These are phyloP conservation scores for Tuctoria greenei DNA, from an alignment of 176 grass and related monocot genomes.

Conservation along the genomic window DNA sequence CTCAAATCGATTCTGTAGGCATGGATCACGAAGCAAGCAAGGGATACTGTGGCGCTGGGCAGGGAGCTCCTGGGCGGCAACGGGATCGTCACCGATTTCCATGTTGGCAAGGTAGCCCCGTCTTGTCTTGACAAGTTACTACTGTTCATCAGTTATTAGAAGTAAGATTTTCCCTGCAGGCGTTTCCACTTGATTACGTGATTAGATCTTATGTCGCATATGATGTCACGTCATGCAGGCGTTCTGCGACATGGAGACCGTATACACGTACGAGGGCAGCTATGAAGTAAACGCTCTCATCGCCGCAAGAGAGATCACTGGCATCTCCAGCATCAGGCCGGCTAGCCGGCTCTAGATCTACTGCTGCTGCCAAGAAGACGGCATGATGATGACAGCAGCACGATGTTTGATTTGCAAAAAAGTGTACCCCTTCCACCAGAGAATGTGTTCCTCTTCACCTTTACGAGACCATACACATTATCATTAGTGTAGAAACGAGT, in stretches of 20 bases:
- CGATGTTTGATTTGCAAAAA: too few relatives aligned
- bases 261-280: constrained; percentile 62
- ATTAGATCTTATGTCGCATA: too few relatives aligned
- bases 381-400: too few relatives aligned
- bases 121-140: too few relatives aligned
- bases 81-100: constrained; percentile 70
- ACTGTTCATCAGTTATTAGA: neutral
- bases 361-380: too few relatives aligned
- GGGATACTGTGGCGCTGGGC: constrained; percentile 57
- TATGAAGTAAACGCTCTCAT: constrained; percentile 60
- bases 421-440: too few relatives aligned
- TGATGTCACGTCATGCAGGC: constrained; percentile 46
- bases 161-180: neutral
- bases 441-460: too few relatives aligned
- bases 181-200: too few relatives aligned
- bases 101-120: constrained; percentile 71
- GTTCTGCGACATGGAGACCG: constrained; percentile 66
- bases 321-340: constrained; percentile 60
- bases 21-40: constrained; percentile 57
- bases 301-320: constrained; percentile 51
- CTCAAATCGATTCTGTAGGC: constrained; percentile 48
- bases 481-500: too few relatives aligned
- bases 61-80: constrained; percentile 66
- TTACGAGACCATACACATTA: too few relatives aligned
- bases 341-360: neutral